Percentiles rank a stretch among this genome's conserved stretches.
Evolutionary conservation across 140 eudicot genomes (phyloP).

Genomic region (Senecio squalidus): DNA sequence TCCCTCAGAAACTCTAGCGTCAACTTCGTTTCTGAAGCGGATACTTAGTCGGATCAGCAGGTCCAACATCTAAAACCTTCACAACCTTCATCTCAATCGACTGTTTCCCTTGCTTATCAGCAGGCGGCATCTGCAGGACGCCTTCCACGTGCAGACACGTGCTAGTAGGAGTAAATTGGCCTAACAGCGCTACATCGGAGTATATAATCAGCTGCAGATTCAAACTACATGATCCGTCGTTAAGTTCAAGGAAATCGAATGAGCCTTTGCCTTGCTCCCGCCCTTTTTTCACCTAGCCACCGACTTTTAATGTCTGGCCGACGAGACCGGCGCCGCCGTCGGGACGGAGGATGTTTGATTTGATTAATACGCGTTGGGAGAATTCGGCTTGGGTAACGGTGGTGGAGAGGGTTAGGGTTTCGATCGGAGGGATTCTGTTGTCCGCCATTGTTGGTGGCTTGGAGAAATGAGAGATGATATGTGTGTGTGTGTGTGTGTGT

Average conservation of each 20-base stretch:
- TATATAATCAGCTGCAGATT: conserved; percentile 81
- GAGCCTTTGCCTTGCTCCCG: conserved; percentile 62
- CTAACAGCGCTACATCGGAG: conserved; percentile 39
- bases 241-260: too few relatives aligned
- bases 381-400: too few relatives aligned
- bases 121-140: conserved; percentile 59
- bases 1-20: conserved; percentile 73
- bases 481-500: too few relatives aligned
- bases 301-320: conserved; percentile 50
- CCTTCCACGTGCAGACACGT: conserved; percentile 76
- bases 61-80: conserved; percentile 51
- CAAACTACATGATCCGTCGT: conserved; percentile 79
- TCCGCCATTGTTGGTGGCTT: too few relatives aligned
- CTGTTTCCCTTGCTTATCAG: conserved; percentile 52
- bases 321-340: conserved; percentile 76
- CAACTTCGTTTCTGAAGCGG: conserved; percentile 67
- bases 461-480: too few relatives aligned
- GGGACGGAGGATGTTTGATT: background rate
- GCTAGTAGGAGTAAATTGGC: conserved; percentile 51
- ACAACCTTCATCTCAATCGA: conserved; percentile 59
- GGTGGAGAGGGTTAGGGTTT: too few relatives aligned
- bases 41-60: conserved; percentile 64
- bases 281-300: conserved; percentile 97
- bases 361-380: too few relatives aligned
- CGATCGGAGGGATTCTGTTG: too few relatives aligned